Conservation (phyloP, 192 early-diverging fungal genomes). For the Umbelopsis ramanniana region DNA sequence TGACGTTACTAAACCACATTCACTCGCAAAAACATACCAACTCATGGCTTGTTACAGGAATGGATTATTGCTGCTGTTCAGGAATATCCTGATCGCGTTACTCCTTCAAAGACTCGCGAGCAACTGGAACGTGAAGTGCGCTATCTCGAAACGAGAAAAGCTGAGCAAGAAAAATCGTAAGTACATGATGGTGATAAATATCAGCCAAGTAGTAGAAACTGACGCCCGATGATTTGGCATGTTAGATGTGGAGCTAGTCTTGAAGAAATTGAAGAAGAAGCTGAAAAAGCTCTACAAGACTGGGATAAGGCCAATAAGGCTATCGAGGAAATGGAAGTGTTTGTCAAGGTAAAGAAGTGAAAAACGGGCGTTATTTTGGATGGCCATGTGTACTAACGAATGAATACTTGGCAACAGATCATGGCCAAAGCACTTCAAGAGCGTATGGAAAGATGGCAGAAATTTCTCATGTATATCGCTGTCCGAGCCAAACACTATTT, state of each 20-base stretch:
- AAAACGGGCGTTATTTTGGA: not conserved
- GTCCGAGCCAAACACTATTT: slow-evolving; percentile 78
- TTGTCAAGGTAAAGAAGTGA: slow-evolving; percentile 49
- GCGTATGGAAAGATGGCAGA: slow-evolving; percentile 66
- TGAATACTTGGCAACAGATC: slow-evolving; percentile 21
- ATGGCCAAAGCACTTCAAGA: slow-evolving; percentile 59
- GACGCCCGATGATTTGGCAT: not conserved
- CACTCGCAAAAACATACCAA: not conserved
- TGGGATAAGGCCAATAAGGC: slow-evolving; percentile 61
- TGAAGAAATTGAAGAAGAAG: slow-evolving; percentile 65
- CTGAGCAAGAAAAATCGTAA: slow-evolving; percentile 57
- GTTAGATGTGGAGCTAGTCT: slow-evolving; percentile 55
- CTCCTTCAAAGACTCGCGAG: slow-evolving; percentile 42
- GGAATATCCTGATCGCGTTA: slow-evolving; percentile 67
- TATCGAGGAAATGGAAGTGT: slow-evolving; percentile 49
- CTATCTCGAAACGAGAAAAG: slow-evolving; percentile 50
- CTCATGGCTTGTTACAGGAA: slow-evolving; percentile 27
- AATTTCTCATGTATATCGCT: slow-evolving; percentile 78
- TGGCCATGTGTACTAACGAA: not conserved
- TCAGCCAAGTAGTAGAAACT: too few species aligned
- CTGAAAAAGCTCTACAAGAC: slow-evolving; percentile 46
- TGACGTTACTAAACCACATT: not conserved
- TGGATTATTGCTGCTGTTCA: slow-evolving; percentile 54
- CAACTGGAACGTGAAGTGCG: slow-evolving; percentile 69
- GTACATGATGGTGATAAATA: not conserved